A percentile compares a stretch with the other conserved stretches of the same genome.
Conservation (phyloP, 2,329 filamentous ascomycete genomes). For the Ambrosiella cleistominuta region DNA sequence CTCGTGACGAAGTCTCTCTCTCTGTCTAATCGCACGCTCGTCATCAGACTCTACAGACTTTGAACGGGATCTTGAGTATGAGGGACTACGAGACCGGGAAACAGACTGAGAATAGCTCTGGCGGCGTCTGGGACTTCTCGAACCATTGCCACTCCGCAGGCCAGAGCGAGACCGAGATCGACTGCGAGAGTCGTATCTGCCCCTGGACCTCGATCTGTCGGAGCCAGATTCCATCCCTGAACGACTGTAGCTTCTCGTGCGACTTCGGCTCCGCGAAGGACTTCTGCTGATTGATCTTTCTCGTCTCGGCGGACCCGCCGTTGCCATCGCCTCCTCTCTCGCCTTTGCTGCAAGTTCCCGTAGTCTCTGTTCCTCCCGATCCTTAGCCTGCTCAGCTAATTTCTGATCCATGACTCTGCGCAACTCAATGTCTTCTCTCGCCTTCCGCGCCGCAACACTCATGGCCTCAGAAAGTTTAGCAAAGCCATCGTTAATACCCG, state of each 20-base stretch:
- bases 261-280: background rate
- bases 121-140: background rate
- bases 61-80: constrained; percentile 29
- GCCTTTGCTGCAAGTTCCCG: constrained; percentile 80
- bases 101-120: constrained; percentile 1
- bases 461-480: constrained; percentile 88
- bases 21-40: constrained; percentile 53
- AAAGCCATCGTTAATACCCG: constrained; percentile 97
- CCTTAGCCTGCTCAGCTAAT: constrained; percentile 89
- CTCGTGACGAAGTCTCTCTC: constrained; percentile 62
- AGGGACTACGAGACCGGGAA: constrained; percentile 20
- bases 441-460: constrained; percentile 86
- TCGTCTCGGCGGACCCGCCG: background rate
- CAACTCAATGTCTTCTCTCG: constrained; percentile 86
- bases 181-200: background rate
- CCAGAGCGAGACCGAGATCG: background rate
- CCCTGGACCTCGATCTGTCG: constrained; percentile 1
- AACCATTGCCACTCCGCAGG: background rate
- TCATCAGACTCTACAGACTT: constrained; percentile 33
- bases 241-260: background rate
- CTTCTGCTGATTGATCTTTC: background rate
- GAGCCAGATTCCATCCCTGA: background rate
- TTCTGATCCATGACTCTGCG: constrained; percentile 89
- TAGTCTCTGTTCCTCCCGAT: constrained; percentile 81
- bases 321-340: constrained; percentile 54